These are phyloP conservation scores for Phyllosticta citribraziliensis DNA, from an alignment of 2,329 filamentous ascomycete species.

Conservation along the genomic window DNA sequence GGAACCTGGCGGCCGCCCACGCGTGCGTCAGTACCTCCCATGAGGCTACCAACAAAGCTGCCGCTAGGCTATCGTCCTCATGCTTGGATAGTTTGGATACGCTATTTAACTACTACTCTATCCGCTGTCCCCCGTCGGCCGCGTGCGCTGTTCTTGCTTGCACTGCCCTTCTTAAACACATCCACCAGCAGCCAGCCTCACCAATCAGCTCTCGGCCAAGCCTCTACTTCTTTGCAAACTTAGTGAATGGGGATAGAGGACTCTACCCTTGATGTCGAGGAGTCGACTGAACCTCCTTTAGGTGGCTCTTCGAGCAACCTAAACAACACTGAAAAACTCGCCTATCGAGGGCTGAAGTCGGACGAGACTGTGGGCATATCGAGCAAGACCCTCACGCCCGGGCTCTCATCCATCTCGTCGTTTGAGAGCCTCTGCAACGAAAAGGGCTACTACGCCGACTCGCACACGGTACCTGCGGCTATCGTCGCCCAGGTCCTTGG, in stretches of 20 bases:
- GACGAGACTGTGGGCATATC: not conserved
- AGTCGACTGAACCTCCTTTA: slow-evolving; percentile 35
- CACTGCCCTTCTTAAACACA: not conserved
- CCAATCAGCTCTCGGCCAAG: not conserved
- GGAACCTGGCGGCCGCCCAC: not conserved
- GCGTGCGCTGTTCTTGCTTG: not conserved
- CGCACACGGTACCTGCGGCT: slow-evolving; percentile 27
- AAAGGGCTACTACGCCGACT: slow-evolving; percentile 17
- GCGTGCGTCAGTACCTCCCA: not conserved
- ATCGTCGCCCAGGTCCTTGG: slow-evolving; percentile 27
- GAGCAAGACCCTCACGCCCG: not conserved
- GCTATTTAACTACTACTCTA: not conserved
- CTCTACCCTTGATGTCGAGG: slow-evolving; percentile 28
- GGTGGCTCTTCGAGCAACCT: slow-evolving; percentile 17
- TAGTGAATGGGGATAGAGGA: slow-evolving; percentile 35
- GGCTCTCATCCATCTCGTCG: not conserved
- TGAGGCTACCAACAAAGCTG: not conserved
- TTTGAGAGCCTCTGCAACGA: slow-evolving; percentile 1
- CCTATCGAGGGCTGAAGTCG: not conserved
- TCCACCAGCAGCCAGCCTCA: not conserved
- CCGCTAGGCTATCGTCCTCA: not conserved
- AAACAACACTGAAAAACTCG: not conserved
- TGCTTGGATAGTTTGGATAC: not conserved
- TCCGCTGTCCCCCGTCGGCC: not conserved
- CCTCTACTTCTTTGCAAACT: not conserved